phyloP scores from a whole-genome alignment of 2,329 filamentous ascomycete genomes.

The Fusarium sp. region DNA sequence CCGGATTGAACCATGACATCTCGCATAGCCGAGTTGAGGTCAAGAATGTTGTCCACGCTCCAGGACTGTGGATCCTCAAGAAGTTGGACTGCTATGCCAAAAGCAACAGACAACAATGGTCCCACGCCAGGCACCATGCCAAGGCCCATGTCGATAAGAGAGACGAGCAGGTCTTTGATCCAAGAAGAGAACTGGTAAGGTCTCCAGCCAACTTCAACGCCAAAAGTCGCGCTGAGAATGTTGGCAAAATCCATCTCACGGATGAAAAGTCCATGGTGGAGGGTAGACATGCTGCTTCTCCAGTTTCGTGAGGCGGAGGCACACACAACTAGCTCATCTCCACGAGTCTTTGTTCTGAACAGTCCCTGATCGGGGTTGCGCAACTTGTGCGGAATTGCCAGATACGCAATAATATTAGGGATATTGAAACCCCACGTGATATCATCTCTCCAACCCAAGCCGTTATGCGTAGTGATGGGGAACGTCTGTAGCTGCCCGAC shows the following conservation, averaged over 20 bases:
- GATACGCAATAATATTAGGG: slow-evolving; percentile 1
- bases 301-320: neutral
- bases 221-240: slow-evolving; percentile 10
- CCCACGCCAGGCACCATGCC: neutral
- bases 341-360: neutral
- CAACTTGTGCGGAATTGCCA: neutral
- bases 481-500: fast-evolving
- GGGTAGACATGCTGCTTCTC: neutral
- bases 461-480: neutral
- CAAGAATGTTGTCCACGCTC: neutral
- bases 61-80: neutral
- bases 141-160: neutral
- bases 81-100: slow-evolving; percentile 9
- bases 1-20: neutral
- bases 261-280: neutral
- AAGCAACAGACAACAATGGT: neutral
- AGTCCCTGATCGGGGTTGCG: neutral
- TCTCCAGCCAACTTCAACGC: slow-evolving; percentile 8
- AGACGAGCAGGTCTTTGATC: neutral
- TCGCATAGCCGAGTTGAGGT: neutral
- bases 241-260: slow-evolving; percentile 14
- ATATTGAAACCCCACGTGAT: slow-evolving; percentile 5
- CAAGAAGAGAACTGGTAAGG: neutral
- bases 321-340: neutral
- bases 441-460: neutral